Conservation (phyloP, 306 rosid species). For the Rosa persica region DNA sequence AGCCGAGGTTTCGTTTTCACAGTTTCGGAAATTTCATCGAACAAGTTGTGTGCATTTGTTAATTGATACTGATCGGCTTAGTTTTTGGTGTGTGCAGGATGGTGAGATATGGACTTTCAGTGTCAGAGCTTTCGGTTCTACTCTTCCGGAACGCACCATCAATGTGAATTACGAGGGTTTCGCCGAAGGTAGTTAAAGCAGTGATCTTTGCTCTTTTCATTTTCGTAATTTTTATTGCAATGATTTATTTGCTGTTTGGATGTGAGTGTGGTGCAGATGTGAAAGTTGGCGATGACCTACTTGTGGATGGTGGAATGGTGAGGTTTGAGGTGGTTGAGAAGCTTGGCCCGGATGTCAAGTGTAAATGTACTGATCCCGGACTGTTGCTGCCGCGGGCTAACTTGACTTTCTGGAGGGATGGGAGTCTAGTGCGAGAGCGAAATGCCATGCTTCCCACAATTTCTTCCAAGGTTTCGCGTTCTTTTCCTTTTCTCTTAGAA, state of each 20-base stretch:
- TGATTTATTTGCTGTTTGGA: slow-evolving; percentile 1
- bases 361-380: slow-evolving; percentile 95
- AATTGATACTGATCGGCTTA: background rate
- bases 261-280: slow-evolving; percentile 58
- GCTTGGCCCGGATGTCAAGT: slow-evolving; percentile 96
- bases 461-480: slow-evolving; percentile 72
- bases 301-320: slow-evolving; percentile 99
- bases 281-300: slow-evolving; percentile 89
- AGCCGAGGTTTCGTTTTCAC: slow-evolving; percentile 59
- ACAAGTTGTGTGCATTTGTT: background rate
- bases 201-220: background rate
- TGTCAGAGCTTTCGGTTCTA: slow-evolving; percentile 80
- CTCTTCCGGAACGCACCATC: slow-evolving; percentile 83
- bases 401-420: slow-evolving; percentile 97
- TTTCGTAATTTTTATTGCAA: background rate
- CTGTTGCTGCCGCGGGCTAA: slow-evolving; percentile 94
- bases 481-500: background rate
- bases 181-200: slow-evolving; percentile 66
- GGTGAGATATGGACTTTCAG: slow-evolving; percentile 97
- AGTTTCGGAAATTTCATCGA: background rate
- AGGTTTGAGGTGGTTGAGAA: slow-evolving; percentile 95
- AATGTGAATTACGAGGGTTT: slow-evolving; percentile 87
- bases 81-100: slow-evolving; percentile 47
- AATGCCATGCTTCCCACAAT: slow-evolving; percentile 98
- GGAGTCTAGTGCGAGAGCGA: slow-evolving; percentile 86